Evolutionary conservation across 2,329 filamentous ascomycete genomes (phyloP), one percentile per base, ranked within the genome.

Genomic region (Teratosphaeria pseudoeucalypti): DNA sequence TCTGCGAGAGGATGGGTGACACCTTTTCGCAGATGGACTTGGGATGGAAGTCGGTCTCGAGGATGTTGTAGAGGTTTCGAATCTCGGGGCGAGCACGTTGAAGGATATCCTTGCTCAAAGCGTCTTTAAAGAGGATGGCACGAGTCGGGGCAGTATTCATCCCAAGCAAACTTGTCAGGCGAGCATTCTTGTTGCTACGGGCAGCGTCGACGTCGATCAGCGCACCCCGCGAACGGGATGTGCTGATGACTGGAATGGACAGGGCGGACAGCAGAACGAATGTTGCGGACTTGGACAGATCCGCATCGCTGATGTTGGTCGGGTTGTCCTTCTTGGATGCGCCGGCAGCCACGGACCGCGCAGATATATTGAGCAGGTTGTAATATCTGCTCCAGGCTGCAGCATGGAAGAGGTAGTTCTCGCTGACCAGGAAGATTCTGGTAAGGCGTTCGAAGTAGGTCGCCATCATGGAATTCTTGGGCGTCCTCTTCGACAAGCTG

Each of bases 361-460:
- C 87, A 56, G 92, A 96, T 75, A 95, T 89, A 71, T 92, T 91
- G 64, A 99, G 86, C 37, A 99, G 85, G 73, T 91, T 95, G 82
- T 96, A 97, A 81, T 96, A 97, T 70, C 92, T 85, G 68, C 91
- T 95, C 90, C 91, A 99, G 63, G 94, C 91, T 58, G 94, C 94
- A 67, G 94, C 94, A 73, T 99, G 94, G 86, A 99, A 99, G 54
- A 99, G 86, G 75, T 97, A 97, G 82, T 99, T 99, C 79, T 97
- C 94, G 75, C 92, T 95, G 66, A 97, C 94, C 64, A 99, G 85
- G 83, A 99, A 99, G 75, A 99, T 99, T 65, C 92, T 86, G 49
- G 94, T 96, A 60, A 99, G 86, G 80, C 97, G 97, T 82, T 99
- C 94, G 77, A 97, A 99, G 83, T 99, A 99, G 81, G 97, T 99